Base-by-base conservation (phyloP, 2,329 filamentous ascomycete species). In the Oidium heveae region DNA sequence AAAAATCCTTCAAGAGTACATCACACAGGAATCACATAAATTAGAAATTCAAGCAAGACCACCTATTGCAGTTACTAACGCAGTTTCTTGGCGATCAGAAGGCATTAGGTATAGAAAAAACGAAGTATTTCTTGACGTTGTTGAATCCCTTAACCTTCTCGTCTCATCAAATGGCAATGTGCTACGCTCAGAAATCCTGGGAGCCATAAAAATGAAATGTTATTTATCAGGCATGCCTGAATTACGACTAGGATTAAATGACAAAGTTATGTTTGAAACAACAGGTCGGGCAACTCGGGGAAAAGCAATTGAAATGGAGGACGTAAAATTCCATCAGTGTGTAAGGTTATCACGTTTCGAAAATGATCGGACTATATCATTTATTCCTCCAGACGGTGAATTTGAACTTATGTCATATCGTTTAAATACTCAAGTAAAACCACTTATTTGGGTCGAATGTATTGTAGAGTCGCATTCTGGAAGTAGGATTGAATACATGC, bases 321-420 rank as follows among this genome's bases (percentile, higher is more conserved):
- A 98, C 63, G 91, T 98, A 69, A 98, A 98, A 65, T 98, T 98
- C 69, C 91, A 98, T 70, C 91, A 98, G 68, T 98, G 91, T 66
- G 91, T 98, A 59, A 80, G 91, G 58, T 75, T 98, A 59, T 93
- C 87, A 51, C 79, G 91, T 60, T 98, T 98, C 70, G 91, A 98
- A 69, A 98, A 96, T 69, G 91, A 98, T 72, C 76, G 91, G 57
- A 98, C 91, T 39, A 98, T 98, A 70, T 94, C 86, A 66, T 98
- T 98, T 68, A 96, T 98, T 62, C 91, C 91, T 1, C 91, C 91
- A 12, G 91, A 98, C 66, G 91, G 91, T 66, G 91, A 98, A 68
- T 98, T 98, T 66, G 91, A 98, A 72, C 78, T 98, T 62, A 98
- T 98, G 91, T 94, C 86, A 61, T 98, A 98, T 71, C 88, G 91